Evolutionary conservation across 768 basidiomycete genomes (phyloP), one percentile per base, ranked within the genome.

Genomic region (Hygrocybe punicea): DNA sequence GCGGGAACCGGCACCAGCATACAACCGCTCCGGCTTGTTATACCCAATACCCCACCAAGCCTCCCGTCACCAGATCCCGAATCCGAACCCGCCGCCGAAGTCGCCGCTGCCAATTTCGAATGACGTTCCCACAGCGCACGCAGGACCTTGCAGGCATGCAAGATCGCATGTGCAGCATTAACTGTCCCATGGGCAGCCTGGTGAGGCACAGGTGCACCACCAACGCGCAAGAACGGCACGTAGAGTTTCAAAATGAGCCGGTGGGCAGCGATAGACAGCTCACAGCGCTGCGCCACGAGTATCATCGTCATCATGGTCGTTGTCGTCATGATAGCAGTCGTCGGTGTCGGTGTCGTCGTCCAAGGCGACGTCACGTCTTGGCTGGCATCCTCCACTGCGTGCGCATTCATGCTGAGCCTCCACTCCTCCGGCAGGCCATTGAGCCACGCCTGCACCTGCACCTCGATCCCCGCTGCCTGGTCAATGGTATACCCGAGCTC

Each of bases 131-230:
- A 77, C 60, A 73, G 67, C 17, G 65, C 61, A 60, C 77, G 76
- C 44, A 83, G 66, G 42, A 75, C 60, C 55, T 73, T 73, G 39
- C 77, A 73, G 0, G 85, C 81, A 56, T 76, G 77, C 35, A 90
- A 74, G 56, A 90, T 79, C 2, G 71, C 69, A 62, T 89, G 87
- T 9, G 87, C 86, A 1, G 90, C 87, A 53, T 79, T 81, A 39
- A 87, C 75, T 29, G 80, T 79, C 34, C 83, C 82, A 36, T 81
- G 75, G 13, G 79, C 76, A 1, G 84, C 84, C 57, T 84, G 82
- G 55, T 58, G 60, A n/a, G 46, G 42, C 29, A 40, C 21, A 6
- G 29, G 16, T 8, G 33, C 13, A 29, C 29, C 29, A 29, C 42
- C 14, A 24, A 17, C 6, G 6, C 57, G 37, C 47, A 51, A 34